A percentile compares a stretch with the other conserved stretches of the same genome.
Conservation (phyloP, 176 grass and related monocot species). For the Carex littledalei region DNA sequence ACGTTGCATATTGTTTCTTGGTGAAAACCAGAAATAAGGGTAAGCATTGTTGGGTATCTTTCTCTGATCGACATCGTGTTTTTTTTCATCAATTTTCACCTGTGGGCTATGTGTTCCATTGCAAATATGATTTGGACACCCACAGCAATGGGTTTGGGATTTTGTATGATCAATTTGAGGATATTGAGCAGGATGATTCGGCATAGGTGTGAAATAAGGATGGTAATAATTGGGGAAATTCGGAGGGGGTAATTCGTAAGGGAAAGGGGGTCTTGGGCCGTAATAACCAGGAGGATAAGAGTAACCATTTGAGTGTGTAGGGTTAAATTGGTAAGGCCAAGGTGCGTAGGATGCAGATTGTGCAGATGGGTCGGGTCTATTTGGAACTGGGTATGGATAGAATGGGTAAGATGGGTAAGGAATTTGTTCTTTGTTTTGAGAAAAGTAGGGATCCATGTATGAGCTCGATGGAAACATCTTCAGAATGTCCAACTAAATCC, state of each 20-base stretch:
- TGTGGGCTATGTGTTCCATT: conserved; percentile 31
- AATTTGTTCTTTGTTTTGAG: conserved; percentile 38
- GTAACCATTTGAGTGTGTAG: conserved; percentile 24
- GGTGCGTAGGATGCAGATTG: conserved; percentile 26
- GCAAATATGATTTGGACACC: conserved; percentile 55
- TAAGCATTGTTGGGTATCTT: conserved; percentile 35
- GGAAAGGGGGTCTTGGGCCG: conserved; percentile 39
- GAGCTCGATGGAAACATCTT: conserved; percentile 48
- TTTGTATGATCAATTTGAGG: conserved; percentile 28
- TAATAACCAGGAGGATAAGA: conserved; percentile 49
- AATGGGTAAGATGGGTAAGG: conserved; percentile 40
- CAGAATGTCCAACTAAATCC: background rate
- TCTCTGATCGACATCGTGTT: conserved; percentile 27
- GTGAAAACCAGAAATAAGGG: conserved; percentile 30
- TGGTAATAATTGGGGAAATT: conserved; percentile 33
- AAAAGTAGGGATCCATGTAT: conserved; percentile 61
- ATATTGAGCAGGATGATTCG: conserved; percentile 35
- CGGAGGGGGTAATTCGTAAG: conserved; percentile 39
- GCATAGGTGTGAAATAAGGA: conserved; percentile 27
- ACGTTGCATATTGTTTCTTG: conserved; percentile 6
- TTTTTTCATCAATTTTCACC: conserved; percentile 62
- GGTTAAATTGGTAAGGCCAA: conserved; percentile 30
- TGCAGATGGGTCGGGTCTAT: conserved; percentile 25
- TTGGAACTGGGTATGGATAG: conserved; percentile 20
- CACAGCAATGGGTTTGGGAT: conserved; percentile 47